Base-by-base conservation (phyloP, 257 asterid species). In the Nyctanthes arbortristis region DNA sequence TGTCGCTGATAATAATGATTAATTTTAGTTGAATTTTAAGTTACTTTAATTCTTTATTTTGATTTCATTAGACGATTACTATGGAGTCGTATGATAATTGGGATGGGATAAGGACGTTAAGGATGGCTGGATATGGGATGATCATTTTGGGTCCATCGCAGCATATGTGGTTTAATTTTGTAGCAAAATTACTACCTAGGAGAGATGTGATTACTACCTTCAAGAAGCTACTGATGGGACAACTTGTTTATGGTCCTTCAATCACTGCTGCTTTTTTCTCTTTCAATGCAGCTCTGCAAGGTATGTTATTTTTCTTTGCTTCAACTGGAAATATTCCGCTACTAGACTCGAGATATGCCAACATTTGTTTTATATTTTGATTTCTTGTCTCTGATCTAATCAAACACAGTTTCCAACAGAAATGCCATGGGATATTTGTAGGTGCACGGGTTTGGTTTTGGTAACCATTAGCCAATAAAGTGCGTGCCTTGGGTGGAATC, bases 231-330 rank as follows among this genome's bases (percentile, higher is more conserved):
- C 79, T 75, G 64, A 75, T 83, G 76, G 97, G 98, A 14, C 97
- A 90, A 85, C 83, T 88, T 55, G 49, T 73, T 40, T 87, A 61
- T 65, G 94, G 86, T 76, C 91, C 97, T 61, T 7, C 68, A 43
- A 78, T 87, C 68, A 85, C 85, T 78, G 79, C 87, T 2, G 32
- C 54, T 29, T 88, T 93, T 88, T 93, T 82, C 84, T 75, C 92
- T 68, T 93, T 67, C 78, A 93, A 90, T 72, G 97, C 98, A 7
- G 89, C 80, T 62, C 75, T 87, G 67, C 98, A 90, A 90, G 97
- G 98, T 90, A 79, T 37, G 57, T 24, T 28, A 6, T 35, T 58
- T 7, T 35, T 39, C 65, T 32, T 65, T 35, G 30, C 65, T 75
- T 36, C 52, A 22, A 58, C 33, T 71, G 75, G 34, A 60, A 66